A percentile compares a stretch with the other conserved stretches of the same genome.
Evolutionary conservation across 495 filamentous ascomycete species (phyloP).

Genomic region (Schizothecium vesticola): DNA sequence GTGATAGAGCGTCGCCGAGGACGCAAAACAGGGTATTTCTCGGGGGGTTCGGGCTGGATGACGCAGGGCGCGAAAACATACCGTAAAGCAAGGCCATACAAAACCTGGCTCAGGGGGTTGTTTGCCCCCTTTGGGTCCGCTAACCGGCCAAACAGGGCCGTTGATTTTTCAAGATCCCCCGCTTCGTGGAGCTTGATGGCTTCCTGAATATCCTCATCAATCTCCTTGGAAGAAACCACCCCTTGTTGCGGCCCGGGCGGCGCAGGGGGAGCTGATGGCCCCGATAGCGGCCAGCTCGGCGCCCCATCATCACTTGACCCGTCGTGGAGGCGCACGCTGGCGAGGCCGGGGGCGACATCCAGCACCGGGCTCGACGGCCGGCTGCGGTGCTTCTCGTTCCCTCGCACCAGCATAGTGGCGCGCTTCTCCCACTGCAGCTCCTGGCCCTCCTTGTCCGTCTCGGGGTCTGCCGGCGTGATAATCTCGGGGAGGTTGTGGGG

Average conservation of each 20-base stretch:
- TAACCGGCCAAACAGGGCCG: slow-evolving; percentile 77
- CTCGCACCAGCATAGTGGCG: slow-evolving; percentile 74
- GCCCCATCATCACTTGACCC: slow-evolving; percentile 12
- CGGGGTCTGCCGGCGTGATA: slow-evolving; percentile 41
- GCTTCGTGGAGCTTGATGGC: slow-evolving; percentile 92
- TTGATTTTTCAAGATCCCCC: slow-evolving; percentile 70
- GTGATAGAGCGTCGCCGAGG: too few species aligned
- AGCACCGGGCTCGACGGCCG: slow-evolving; percentile 31
- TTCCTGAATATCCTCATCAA: slow-evolving; percentile 82
- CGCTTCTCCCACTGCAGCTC: slow-evolving; percentile 75
- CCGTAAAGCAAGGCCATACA: slow-evolving; percentile 92
- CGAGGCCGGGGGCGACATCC: slow-evolving; percentile 18
- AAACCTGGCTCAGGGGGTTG: slow-evolving; percentile 90
- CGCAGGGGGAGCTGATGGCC: slow-evolving; percentile 6
- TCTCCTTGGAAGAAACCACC: slow-evolving; percentile 42
- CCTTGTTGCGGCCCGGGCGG: slow-evolving; percentile 20
- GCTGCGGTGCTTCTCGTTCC: slow-evolving; percentile 49
- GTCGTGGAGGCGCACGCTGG: slow-evolving; percentile 23
- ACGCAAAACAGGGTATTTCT: too few species aligned
- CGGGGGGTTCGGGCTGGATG: background rate
- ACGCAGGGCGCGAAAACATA: slow-evolving; percentile 39
- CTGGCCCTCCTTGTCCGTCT: slow-evolving; percentile 34
- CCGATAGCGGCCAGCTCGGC: slow-evolving; percentile 1
- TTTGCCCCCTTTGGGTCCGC: slow-evolving; percentile 81
- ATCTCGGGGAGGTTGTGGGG: slow-evolving; percentile 76